phyloP scores from a whole-genome alignment of 2,329 filamentous ascomycete genomes.

The Pseudocercospora crystallina region DNA sequence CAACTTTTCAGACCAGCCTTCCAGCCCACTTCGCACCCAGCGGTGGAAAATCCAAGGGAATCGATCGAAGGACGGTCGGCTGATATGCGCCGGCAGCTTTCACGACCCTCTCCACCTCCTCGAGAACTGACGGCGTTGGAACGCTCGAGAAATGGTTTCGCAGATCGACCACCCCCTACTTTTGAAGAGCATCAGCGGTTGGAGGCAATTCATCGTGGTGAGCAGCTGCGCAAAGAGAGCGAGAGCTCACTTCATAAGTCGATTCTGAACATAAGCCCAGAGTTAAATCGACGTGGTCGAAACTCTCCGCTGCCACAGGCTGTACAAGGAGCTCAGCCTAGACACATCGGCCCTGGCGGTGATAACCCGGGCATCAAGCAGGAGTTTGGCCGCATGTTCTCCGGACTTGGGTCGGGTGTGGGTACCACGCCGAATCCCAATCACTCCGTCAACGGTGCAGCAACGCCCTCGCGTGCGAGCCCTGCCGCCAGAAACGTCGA shows the following conservation, averaged over 20 bases:
- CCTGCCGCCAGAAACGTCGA: conserved; percentile 32
- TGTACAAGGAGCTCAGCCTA: conserved; percentile 85
- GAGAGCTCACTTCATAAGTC: conserved; percentile 53
- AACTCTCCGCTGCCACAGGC: conserved; percentile 88
- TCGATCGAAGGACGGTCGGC: conserved; percentile 30
- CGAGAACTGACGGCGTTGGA: conserved; percentile 24
- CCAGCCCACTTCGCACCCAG: conserved; percentile 25
- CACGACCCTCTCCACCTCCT: conserved; percentile 28
- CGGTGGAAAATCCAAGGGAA: conserved; percentile 30
- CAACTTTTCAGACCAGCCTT: conserved; percentile 32
- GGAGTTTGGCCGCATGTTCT: conserved; percentile 92
- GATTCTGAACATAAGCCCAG: conserved; percentile 69
- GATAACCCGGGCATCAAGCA: conserved; percentile 85
- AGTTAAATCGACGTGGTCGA: conserved; percentile 78
- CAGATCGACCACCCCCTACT: conserved; percentile 39
- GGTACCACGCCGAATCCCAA: conserved; percentile 51
- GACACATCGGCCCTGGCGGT: conserved; percentile 72
- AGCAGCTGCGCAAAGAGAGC: conserved; percentile 45
- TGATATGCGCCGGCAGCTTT: conserved; percentile 30
- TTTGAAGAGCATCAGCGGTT: conserved; percentile 41
- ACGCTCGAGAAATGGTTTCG: conserved; percentile 28
- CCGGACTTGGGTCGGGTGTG: conserved; percentile 77
- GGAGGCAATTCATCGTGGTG: conserved; percentile 48
- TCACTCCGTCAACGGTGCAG: conserved; percentile 51
- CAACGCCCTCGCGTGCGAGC: conserved; percentile 51